Conservation (phyloP, 2,329 filamentous ascomycete genomes). For the Tolypocladium amazonense region DNA sequence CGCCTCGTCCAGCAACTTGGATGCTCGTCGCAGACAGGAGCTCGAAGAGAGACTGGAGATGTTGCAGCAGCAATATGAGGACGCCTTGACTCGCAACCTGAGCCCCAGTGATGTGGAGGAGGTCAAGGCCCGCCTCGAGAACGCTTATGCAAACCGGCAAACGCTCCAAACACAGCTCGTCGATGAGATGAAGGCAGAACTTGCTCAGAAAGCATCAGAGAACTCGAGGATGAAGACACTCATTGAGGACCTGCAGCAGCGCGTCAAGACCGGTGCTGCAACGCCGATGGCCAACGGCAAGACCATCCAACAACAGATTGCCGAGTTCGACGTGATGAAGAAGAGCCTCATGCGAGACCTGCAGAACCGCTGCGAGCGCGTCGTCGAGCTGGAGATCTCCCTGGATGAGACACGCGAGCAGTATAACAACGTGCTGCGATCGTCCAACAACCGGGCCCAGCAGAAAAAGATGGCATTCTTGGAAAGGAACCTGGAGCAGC, state of each 20-base stretch:
- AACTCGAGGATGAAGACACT: constrained; percentile 70
- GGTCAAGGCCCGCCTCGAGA: constrained; percentile 68
- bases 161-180: constrained; percentile 63
- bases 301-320: constrained; percentile 93
- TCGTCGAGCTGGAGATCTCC: constrained; percentile 96
- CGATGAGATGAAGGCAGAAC: constrained; percentile 66
- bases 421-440: constrained; percentile 96
- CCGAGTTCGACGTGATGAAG: constrained; percentile 99
- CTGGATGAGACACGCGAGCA: constrained; percentile 96
- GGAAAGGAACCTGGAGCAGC: constrained; percentile 93
- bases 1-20: constrained; percentile 49
- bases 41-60: constrained; percentile 65
- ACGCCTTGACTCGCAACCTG: constrained; percentile 69
- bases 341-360: constrained; percentile 98
- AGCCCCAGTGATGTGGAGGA: constrained; percentile 71
- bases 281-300: constrained; percentile 68
- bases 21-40: constrained; percentile 60
- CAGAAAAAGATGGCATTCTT: constrained; percentile 99
- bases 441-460: constrained; percentile 94
- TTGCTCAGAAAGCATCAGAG: constrained; percentile 69
- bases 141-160: constrained; percentile 66
- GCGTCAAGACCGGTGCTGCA: constrained; percentile 51
- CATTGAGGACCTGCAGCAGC: constrained; percentile 69
- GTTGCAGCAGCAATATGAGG: constrained; percentile 76
- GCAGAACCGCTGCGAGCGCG: constrained; percentile 94